Percentiles rank a stretch among this genome's conserved stretches.
Conservation (phyloP, 805 yeast genomes). For the Yamadazyma laniorum region DNA sequence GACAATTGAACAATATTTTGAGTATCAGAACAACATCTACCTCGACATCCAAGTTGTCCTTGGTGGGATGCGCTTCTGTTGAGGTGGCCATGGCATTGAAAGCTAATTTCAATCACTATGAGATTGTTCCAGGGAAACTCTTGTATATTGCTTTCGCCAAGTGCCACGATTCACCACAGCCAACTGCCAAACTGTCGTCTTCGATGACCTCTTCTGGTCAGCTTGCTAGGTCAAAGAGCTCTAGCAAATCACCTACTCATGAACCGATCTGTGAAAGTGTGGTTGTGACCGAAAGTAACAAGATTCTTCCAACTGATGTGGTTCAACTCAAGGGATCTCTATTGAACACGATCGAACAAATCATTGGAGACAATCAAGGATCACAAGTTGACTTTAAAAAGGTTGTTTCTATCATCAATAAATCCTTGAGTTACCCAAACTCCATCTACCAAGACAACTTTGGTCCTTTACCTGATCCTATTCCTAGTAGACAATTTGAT, state of each 20-base stretch:
- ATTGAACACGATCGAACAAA: slow-evolving; percentile 16
- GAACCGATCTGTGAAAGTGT: slow-evolving; percentile 1
- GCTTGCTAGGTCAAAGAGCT: neutral
- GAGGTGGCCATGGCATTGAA: slow-evolving; percentile 80
- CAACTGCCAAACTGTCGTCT: neutral
- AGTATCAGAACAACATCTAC: slow-evolving; percentile 21
- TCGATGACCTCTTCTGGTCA: neutral
- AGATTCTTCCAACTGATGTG: slow-evolving; percentile 22
- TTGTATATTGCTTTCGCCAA: slow-evolving; percentile 85
- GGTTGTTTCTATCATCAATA: slow-evolving; percentile 44
- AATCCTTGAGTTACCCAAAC: slow-evolving; percentile 36
- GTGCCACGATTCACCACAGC: slow-evolving; percentile 38
- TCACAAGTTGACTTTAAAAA: slow-evolving; percentile 32
- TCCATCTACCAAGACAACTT: slow-evolving; percentile 51
- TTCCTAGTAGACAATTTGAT: slow-evolving; percentile 69
- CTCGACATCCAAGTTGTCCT: slow-evolving; percentile 24
- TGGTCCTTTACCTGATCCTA: slow-evolving; percentile 78
- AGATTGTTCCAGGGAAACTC: slow-evolving; percentile 73
- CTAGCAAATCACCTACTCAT: slow-evolving; percentile 2
- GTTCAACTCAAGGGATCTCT: slow-evolving; percentile 22
- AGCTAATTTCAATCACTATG: slow-evolving; percentile 76
- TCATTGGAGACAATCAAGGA: slow-evolving; percentile 17
- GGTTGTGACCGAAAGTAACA: slow-evolving; percentile 14
- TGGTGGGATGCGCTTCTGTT: slow-evolving; percentile 69
- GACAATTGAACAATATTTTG: slow-evolving; percentile 16